phyloP scores from a whole-genome alignment of 495 filamentous ascomycete species.

The Peziza echinospora region DNA sequence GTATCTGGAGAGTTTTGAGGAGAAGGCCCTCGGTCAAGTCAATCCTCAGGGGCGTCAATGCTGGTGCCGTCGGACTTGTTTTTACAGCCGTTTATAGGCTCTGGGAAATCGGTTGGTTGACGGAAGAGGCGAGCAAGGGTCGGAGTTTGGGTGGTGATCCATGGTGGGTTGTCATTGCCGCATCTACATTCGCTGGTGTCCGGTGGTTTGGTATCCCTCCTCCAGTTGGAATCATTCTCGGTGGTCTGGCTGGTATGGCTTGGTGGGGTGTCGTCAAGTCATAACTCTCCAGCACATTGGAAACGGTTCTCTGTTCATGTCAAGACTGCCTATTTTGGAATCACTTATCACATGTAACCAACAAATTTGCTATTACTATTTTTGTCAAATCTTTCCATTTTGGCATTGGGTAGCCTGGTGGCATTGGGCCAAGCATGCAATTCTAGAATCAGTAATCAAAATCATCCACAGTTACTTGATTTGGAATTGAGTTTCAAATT shows the following conservation, averaged over 20 bases:
- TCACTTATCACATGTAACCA: too few relatives aligned
- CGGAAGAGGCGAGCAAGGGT: slow-evolving; percentile 24
- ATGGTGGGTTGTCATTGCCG: slow-evolving; percentile 55
- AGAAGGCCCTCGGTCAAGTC: slow-evolving; percentile 32
- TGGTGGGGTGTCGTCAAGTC: slow-evolving; percentile 38
- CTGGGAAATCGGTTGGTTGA: slow-evolving; percentile 57
- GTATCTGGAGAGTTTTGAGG: slow-evolving; percentile 43
- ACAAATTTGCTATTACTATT: too few relatives aligned
- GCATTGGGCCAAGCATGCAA: too few relatives aligned
- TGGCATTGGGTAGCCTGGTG: too few relatives aligned
- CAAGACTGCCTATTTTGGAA: too few relatives aligned
- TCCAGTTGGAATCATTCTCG: slow-evolving; percentile 40
- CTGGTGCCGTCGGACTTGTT: slow-evolving; percentile 54
- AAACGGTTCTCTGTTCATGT: too few relatives aligned
- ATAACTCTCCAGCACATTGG: too few relatives aligned
- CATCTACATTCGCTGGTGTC: slow-evolving; percentile 39
- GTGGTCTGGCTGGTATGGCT: slow-evolving; percentile 40
- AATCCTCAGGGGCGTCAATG: slow-evolving; percentile 47
- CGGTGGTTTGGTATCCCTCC: slow-evolving; percentile 39
- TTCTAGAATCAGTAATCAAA: too few relatives aligned
- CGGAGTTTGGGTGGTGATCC: slow-evolving; percentile 40
- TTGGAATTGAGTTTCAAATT: too few relatives aligned
- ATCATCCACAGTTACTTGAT: too few relatives aligned
- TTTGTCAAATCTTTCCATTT: too few relatives aligned
- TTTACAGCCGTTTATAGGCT: slow-evolving; percentile 74